Conservation (phyloP, 768 basidiomycete species). For the Boletus tomentosulus region DNA sequence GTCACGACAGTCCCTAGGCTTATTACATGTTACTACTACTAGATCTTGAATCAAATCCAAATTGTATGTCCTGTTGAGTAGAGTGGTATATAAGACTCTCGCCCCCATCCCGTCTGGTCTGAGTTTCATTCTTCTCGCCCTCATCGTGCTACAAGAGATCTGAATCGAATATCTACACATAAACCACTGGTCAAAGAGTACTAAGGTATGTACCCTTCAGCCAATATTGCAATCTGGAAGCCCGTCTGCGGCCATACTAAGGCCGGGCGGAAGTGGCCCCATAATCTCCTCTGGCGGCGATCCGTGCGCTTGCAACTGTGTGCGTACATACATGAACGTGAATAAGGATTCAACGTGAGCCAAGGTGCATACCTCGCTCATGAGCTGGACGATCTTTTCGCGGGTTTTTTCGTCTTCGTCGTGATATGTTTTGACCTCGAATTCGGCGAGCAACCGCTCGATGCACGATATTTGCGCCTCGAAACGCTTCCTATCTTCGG, state of each 20-base stretch:
- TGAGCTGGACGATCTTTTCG: constrained; percentile 56
- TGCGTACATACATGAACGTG: not conserved
- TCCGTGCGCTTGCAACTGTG: constrained; percentile 62
- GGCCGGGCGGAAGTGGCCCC: constrained; percentile 77
- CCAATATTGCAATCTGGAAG: constrained; percentile 28
- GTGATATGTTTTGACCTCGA: constrained; percentile 56
- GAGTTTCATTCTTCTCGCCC: no score
- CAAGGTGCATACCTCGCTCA: constrained; percentile 57
- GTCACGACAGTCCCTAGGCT: not conserved
- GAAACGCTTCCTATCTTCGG: constrained; percentile 61
- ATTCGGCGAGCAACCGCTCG: constrained; percentile 54
- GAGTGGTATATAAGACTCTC: no score
- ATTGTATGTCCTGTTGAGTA: not conserved
- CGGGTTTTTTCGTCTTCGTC: constrained; percentile 49
- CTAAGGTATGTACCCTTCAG: no score
- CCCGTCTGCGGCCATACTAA: constrained; percentile 52
- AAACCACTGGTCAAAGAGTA: no score
- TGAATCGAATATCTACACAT: no score
- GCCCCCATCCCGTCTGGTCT: no score
- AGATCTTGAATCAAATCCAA: not conserved
- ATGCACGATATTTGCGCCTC: constrained; percentile 57
- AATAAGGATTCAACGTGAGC: not conserved
- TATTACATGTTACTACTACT: not conserved
- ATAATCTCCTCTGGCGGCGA: constrained; percentile 79
- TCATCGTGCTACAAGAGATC: no score